A percentile compares a stretch with the other conserved stretches of the same genome.
phyloP scores from a whole-genome alignment of 2,329 filamentous ascomycete species.

The Grosmannia huntii region DNA sequence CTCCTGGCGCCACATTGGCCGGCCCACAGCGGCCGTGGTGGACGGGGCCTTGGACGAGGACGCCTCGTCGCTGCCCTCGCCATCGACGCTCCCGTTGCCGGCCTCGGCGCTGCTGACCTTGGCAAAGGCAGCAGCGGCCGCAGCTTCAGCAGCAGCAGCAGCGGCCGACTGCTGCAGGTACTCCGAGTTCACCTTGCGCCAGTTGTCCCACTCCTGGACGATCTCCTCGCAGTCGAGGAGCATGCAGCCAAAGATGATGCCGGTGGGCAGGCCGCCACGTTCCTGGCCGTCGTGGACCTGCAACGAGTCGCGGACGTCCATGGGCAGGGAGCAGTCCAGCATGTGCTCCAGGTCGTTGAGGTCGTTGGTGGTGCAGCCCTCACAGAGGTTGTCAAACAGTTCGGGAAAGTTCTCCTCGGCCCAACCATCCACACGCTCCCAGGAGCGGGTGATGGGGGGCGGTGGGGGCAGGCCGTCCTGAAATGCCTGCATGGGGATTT shows the following conservation, averaged over 20 bases:
- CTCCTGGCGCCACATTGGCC: slow-evolving; percentile 70
- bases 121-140: slow-evolving; percentile 46
- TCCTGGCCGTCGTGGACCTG: slow-evolving; percentile 94
- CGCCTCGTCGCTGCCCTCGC: slow-evolving; percentile 45
- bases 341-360: slow-evolving; percentile 95
- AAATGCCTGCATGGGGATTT: slow-evolving; percentile 96
- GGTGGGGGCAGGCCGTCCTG: slow-evolving; percentile 81
- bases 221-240: slow-evolving; percentile 96
- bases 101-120: slow-evolving; percentile 15
- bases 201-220: slow-evolving; percentile 93
- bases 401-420: slow-evolving; percentile 91
- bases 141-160: slow-evolving; percentile 56
- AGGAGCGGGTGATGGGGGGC: slow-evolving; percentile 78
- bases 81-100: slow-evolving; percentile 36
- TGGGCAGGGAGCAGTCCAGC: slow-evolving; percentile 82
- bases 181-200: slow-evolving; percentile 85
- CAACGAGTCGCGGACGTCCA: slow-evolving; percentile 86
- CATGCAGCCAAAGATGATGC: slow-evolving; percentile 90
- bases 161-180: slow-evolving; percentile 55
- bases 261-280: slow-evolving; percentile 78
- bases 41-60: slow-evolving; percentile 52
- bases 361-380: slow-evolving; percentile 86
- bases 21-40: slow-evolving; percentile 27
- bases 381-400: slow-evolving; percentile 83
- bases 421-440: slow-evolving; percentile 90